A percentile compares a stretch with the other conserved stretches of the same genome.
phyloP scores from a whole-genome alignment of 805 yeast genomes.

The Diddensiella santjacobensis region DNA sequence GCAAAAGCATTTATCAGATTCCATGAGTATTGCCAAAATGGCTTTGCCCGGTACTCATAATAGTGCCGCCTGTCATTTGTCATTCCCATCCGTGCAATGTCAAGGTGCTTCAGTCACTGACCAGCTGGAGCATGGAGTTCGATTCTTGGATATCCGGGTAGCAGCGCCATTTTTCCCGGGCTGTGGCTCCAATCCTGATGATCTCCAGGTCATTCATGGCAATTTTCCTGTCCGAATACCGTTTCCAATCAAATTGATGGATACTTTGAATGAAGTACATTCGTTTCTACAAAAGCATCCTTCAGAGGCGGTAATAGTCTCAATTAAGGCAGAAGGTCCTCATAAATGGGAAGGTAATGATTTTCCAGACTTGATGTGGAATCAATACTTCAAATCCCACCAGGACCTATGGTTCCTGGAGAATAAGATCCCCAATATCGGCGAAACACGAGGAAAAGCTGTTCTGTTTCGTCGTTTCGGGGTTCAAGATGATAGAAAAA shows the following conservation, averaged over 20 bases:
- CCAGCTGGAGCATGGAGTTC: constrained; percentile 69
- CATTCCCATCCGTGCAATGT: constrained; percentile 74
- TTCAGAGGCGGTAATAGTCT: constrained; percentile 61
- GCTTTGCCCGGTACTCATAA: constrained; percentile 86
- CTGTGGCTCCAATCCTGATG: constrained; percentile 37
- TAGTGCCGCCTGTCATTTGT: constrained; percentile 66
- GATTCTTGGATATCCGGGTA: constrained; percentile 66
- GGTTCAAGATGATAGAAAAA: constrained; percentile 41
- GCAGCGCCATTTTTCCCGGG: constrained; percentile 54
- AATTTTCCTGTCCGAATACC: constrained; percentile 67
- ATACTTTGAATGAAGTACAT: constrained; percentile 56
- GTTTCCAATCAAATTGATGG: constrained; percentile 49
- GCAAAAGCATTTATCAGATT: constrained; percentile 53
- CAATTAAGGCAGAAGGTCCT: constrained; percentile 71
- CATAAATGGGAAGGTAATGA: constrained; percentile 68
- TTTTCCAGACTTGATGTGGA: constrained; percentile 59
- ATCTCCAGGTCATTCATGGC: constrained; percentile 68
- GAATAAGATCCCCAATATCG: constrained; percentile 52
- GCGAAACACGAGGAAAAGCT: constrained; percentile 64
- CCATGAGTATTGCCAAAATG: constrained; percentile 48
- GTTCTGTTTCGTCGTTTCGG: constrained; percentile 69
- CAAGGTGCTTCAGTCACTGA: constrained; percentile 58
- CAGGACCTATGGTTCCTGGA: constrained; percentile 59
- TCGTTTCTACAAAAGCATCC: constrained; percentile 49
- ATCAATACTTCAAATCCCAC: constrained; percentile 47